Evolutionary conservation across 768 basidiomycete genomes (phyloP).

Genomic region (Lactifluus echinatus): DNA sequence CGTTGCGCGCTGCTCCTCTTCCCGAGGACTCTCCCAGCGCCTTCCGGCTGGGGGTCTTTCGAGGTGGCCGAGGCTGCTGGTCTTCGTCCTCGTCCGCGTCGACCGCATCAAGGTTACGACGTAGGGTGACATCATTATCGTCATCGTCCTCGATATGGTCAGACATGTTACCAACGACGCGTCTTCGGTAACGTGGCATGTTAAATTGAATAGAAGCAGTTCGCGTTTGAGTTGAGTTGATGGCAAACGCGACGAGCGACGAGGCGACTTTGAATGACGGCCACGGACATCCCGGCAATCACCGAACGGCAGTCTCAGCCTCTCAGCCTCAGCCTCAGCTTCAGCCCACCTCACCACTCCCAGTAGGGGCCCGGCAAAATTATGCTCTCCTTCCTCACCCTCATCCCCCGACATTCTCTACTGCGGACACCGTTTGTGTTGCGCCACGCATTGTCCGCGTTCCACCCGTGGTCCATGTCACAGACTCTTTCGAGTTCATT

Average conservation of each 20-base stretch:
- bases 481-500: conserved; percentile 41
- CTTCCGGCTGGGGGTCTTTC: conserved; percentile 21
- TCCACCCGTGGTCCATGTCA: conserved; percentile 7
- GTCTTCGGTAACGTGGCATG: conserved; percentile 34
- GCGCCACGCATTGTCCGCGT: conserved; percentile 12
- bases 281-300: not conserved
- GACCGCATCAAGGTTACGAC: conserved; percentile 25
- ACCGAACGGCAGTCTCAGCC: no score
- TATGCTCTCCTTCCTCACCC: conserved; percentile 13
- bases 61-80: conserved; percentile 31
- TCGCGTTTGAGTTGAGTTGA: not conserved
- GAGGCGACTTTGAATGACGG: no score
- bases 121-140: conserved; percentile 30
- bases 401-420: conserved; percentile 5
- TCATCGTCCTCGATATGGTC: conserved; percentile 52
- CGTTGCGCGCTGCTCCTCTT: not conserved
- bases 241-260: no score
- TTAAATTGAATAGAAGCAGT: conserved; percentile 17
- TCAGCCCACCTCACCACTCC: no score
- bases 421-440: conserved; percentile 1
- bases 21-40: not conserved
- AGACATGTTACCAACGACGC: conserved; percentile 41
- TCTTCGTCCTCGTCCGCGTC: conserved; percentile 37
- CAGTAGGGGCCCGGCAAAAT: no score
- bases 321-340: no score